Evolutionary conservation across 805 yeast genomes (phyloP), one percentile per base, ranked within the genome.

Genomic region (Candida adriatica): DNA sequence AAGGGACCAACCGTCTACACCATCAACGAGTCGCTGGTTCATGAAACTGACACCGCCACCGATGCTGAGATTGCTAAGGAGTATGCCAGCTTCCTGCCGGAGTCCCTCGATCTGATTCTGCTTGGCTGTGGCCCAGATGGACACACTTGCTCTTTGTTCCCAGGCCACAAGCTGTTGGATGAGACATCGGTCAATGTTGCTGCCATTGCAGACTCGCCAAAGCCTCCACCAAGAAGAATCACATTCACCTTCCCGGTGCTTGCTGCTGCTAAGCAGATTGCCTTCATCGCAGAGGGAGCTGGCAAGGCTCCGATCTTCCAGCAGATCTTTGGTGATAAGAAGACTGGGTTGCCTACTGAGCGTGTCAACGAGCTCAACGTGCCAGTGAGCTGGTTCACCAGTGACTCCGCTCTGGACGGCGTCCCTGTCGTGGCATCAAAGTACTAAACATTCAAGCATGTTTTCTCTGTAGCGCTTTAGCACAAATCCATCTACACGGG

Each of bases 101-200:
- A 46, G 13, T 32, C 42, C 2, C 48, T 73, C 19, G 95, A 87
- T 56, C 61, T 86, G 46, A 62, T 87, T 15, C 61, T 86, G 34
- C 66, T 87, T 41, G 96, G 96, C 15, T 82, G 92, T 55, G 96
- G 96, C 6, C 96, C 96, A 21, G 96, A 87, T 51, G 96, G 96
- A 23, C 96, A 87, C 57, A 87, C 95, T 5, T 84, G 95, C 61
- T 87, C 96, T 1, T 64, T 87, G 41, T 87, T 87, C 72, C 96
- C 96, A 9, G 87, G 80, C 5, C 95, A 86, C 55, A 48, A 56
- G 38, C 66, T 85, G 47, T 64, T 87, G 35, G 42, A 68, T 22
- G 90, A 80, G 51, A 55, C 60, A 17, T 30, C 53, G 8, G 61
- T 65, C 38, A 56, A 58, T 25, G 78, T 87, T 35, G 74, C 88